A percentile compares a stretch with the other conserved stretches of the same genome.
These are phyloP conservation scores for Parathielavia hyrcaniae DNA, from an alignment of 495 filamentous ascomycete species.

Conservation along the genomic window DNA sequence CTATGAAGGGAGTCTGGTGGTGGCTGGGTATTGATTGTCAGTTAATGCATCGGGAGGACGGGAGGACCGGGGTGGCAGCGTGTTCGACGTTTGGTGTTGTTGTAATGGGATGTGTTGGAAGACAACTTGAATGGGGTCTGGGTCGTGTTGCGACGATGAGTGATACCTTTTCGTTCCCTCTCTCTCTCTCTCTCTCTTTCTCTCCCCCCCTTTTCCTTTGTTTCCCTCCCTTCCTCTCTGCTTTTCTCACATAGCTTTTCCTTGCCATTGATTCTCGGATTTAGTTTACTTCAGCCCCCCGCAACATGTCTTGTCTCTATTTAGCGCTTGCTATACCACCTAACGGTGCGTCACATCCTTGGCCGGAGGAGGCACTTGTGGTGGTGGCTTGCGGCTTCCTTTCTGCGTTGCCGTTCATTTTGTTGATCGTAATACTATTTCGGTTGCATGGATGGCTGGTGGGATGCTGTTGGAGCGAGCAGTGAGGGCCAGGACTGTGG, in stretches of 20 bases:
- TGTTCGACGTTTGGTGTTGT: not conserved
- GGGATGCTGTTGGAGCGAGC: not conserved
- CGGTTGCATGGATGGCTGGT: not conserved
- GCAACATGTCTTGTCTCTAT: not conserved
- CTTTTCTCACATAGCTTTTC: not conserved
- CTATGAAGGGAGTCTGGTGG: too few species aligned
- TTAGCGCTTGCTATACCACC: not conserved
- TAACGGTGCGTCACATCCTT: too few species aligned
- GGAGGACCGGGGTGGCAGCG: too few species aligned
- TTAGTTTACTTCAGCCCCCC: not conserved
- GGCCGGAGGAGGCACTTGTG: too few species aligned
- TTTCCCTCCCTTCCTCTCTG: slow-evolving; percentile 3
- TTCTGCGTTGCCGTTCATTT: not conserved
- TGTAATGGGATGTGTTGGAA: not conserved
- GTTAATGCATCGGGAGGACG: too few species aligned
- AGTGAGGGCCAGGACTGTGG: not conserved
- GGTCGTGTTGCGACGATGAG: slow-evolving; percentile 14
- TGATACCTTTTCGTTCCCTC: slow-evolving; percentile 18
- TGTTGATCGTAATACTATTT: slow-evolving; percentile 18
- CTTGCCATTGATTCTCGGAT: not conserved
- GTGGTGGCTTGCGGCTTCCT: too few species aligned
- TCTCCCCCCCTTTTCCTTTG: not conserved
- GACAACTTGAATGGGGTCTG: not conserved
- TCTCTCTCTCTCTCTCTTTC: slow-evolving; percentile 1
- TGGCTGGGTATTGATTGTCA: too few species aligned